Percentiles rank a stretch among this genome's conserved stretches.
Conservation (phyloP, 768 basidiomycete species). For the Hericium erinaceus region DNA sequence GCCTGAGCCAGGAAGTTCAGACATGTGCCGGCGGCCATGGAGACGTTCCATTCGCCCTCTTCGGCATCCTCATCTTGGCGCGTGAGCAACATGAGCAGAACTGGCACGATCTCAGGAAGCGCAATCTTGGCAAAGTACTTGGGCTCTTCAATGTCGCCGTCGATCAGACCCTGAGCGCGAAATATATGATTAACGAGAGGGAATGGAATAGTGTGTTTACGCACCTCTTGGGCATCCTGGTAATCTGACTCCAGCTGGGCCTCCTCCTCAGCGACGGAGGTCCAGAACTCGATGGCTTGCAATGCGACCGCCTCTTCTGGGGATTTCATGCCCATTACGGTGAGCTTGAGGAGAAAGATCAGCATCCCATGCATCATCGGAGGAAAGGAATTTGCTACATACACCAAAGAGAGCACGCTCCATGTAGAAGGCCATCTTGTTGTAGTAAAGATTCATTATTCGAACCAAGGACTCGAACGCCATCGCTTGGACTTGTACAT, state of each 20-base stretch:
- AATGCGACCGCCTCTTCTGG: slow-evolving; percentile 83
- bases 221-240: slow-evolving; percentile 84
- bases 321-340: slow-evolving; percentile 96
- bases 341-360: slow-evolving; percentile 46
- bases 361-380: background rate
- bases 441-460: slow-evolving; percentile 97
- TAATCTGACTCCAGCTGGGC: slow-evolving; percentile 58
- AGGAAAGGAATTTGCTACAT: slow-evolving; percentile 23
- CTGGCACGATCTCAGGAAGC: slow-evolving; percentile 89
- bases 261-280: slow-evolving; percentile 97
- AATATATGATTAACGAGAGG: slow-evolving; percentile 3
- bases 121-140: slow-evolving; percentile 92
- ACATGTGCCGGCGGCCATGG: slow-evolving; percentile 95
- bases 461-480: slow-evolving; percentile 93
- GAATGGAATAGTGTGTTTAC: slow-evolving; percentile 7
- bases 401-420: slow-evolving; percentile 97
- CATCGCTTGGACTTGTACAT: slow-evolving; percentile 82
- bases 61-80: slow-evolving; percentile 95
- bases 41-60: slow-evolving; percentile 97
- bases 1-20: slow-evolving; percentile 82
- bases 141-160: slow-evolving; percentile 76
- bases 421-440: slow-evolving; percentile 99
- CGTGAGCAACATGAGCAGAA: slow-evolving; percentile 79
- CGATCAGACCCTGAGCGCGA: slow-evolving; percentile 65
- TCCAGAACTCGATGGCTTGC: slow-evolving; percentile 99